Percentiles rank a stretch among this genome's conserved stretches.
phyloP scores from a whole-genome alignment of 352 stramenopile genomes.

The Phytophthora citricola region DNA sequence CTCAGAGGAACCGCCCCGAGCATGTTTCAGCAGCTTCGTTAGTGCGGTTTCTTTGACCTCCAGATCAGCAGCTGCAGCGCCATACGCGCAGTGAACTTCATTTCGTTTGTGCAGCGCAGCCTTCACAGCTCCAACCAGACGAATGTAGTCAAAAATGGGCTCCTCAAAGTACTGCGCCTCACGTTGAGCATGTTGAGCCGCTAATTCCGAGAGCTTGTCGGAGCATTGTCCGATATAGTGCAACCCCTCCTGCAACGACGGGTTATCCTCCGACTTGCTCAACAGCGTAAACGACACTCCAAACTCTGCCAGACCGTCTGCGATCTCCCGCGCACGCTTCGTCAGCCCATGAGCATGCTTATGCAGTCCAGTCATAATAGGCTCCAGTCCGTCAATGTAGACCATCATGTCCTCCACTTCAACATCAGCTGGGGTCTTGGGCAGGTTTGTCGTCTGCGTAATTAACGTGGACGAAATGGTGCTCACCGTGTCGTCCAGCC shows the following conservation, averaged over 20 bases:
- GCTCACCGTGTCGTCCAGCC: constrained; percentile 86
- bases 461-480: constrained; percentile 85
- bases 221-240: constrained; percentile 93
- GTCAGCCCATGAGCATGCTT: constrained; percentile 95
- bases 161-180: constrained; percentile 95
- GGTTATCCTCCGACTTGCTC: constrained; percentile 93
- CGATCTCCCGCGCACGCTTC: constrained; percentile 94
- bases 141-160: constrained; percentile 97
- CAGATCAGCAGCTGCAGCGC: constrained; percentile 84
- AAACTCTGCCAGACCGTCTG: constrained; percentile 97
- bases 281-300: constrained; percentile 96
- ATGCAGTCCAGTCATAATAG: constrained; percentile 95
- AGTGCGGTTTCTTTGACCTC: constrained; percentile 79
- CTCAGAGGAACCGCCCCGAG: constrained; percentile 53
- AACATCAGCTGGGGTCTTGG: constrained; percentile 92
- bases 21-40: constrained; percentile 68
- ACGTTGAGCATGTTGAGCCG: constrained; percentile 92
- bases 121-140: constrained; percentile 96
- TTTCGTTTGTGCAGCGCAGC: constrained; percentile 93
- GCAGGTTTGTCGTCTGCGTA: constrained; percentile 53
- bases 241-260: constrained; percentile 92
- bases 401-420: constrained; percentile 96
- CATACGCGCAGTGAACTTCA: constrained; percentile 92
- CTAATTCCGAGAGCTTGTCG: constrained; percentile 92
- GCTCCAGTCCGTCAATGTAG: constrained; percentile 96